Conservation (phyloP, 164 flowering plant species). For the Chimonanthus praecox region DNA sequence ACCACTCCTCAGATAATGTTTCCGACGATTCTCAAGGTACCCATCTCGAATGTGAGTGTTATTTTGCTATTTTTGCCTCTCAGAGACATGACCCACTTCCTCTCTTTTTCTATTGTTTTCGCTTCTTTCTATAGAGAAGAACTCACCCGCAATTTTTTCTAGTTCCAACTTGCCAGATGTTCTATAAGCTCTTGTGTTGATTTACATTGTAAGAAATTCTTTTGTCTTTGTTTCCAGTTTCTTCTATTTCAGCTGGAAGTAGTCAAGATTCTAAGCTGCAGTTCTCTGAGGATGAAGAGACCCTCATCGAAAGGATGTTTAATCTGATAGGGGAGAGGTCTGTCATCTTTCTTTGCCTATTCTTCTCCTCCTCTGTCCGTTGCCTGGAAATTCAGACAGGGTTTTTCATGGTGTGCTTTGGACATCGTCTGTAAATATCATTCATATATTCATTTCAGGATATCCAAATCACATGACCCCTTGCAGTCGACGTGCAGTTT, state of each 20-base stretch:
- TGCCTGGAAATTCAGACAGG: not conserved
- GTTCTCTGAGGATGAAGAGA: conserved; percentile 30
- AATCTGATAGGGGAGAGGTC: conserved; percentile 30
- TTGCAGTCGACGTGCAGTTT: no score
- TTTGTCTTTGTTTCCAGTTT: not conserved
- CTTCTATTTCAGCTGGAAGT: not conserved
- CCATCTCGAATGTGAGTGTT: not conserved
- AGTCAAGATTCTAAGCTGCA: conserved; percentile 18
- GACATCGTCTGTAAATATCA: not conserved
- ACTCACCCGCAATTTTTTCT: no score
- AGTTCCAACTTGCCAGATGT: no score
- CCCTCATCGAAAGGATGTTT: conserved; percentile 29
- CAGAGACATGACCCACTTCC: not conserved
- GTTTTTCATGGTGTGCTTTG: not conserved
- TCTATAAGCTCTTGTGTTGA: no score
- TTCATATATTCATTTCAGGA: no score
- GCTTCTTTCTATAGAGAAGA: not conserved
- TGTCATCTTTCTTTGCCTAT: not conserved
- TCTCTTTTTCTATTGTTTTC: not conserved
- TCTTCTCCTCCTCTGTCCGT: not conserved
- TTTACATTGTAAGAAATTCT: no score
- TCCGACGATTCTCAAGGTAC: not conserved
- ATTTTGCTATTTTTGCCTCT: not conserved
- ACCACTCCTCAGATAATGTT: not conserved
- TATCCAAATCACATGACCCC: no score